Evolutionary conservation across 148 eudicot species (phyloP).

Genomic region (Cornus controversa): DNA sequence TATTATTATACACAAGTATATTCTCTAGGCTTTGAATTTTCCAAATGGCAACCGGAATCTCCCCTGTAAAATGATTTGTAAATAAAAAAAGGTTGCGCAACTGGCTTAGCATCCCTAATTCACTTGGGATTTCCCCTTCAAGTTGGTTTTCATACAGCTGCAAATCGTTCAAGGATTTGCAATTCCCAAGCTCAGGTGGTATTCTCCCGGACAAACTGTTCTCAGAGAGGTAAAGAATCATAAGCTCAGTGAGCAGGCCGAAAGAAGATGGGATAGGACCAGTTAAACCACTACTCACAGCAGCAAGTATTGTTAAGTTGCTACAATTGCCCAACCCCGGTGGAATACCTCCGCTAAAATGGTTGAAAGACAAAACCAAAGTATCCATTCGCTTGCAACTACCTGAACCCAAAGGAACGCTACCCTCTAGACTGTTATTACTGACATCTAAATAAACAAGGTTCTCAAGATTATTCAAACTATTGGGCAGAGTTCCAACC

Average conservation of each 20-base stretch:
- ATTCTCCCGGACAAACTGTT: slow-evolving; percentile 61
- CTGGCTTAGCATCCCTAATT: slow-evolving; percentile 48
- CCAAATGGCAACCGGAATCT: slow-evolving; percentile 64
- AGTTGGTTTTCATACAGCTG: slow-evolving; percentile 48
- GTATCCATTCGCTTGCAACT: slow-evolving; percentile 35
- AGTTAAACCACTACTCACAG: slow-evolving; percentile 43
- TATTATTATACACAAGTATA: slow-evolving; percentile 49
- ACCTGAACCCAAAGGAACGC: slow-evolving; percentile 48
- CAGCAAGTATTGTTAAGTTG: slow-evolving; percentile 38
- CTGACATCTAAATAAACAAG: slow-evolving; percentile 38
- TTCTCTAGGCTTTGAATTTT: slow-evolving; percentile 55
- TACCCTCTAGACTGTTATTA: slow-evolving; percentile 46
- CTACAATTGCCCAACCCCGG: slow-evolving; percentile 57
- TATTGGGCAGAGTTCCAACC: slow-evolving; percentile 54
- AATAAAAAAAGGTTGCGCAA: slow-evolving; percentile 39
- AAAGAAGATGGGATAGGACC: slow-evolving; percentile 71
- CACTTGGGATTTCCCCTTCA: slow-evolving; percentile 63
- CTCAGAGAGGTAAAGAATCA: slow-evolving; percentile 41
- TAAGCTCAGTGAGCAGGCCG: slow-evolving; percentile 45
- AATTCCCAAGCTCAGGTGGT: slow-evolving; percentile 74
- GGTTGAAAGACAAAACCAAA: slow-evolving; percentile 54
- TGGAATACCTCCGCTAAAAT: slow-evolving; percentile 50
- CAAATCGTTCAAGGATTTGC: slow-evolving; percentile 43
- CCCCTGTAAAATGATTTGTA: slow-evolving; percentile 58
- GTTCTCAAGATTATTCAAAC: slow-evolving; percentile 44